Evolutionary conservation across 1,139 yeast genomes (phyloP).

Genomic region (Geotrichum klebahnii): DNA sequence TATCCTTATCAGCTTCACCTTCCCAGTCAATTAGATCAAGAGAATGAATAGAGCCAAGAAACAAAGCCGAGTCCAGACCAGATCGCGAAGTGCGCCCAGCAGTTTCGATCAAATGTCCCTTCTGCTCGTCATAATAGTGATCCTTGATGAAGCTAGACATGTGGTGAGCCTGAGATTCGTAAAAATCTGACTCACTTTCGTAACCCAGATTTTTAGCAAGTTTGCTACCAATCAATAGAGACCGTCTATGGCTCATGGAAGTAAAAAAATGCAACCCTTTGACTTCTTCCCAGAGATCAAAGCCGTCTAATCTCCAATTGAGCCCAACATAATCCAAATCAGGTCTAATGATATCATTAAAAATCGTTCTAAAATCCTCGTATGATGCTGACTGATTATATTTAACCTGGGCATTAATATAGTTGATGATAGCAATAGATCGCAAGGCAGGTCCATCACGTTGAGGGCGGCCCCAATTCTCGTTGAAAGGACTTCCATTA

Average conservation of each 20-base stretch:
- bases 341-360: slow-evolving; percentile 52
- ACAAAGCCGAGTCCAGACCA: slow-evolving; percentile 77
- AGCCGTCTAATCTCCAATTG: slow-evolving; percentile 67
- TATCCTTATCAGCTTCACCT: slow-evolving; percentile 35
- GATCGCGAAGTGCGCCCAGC: slow-evolving; percentile 52
- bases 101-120: slow-evolving; percentile 64
- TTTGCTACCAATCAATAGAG: slow-evolving; percentile 56
- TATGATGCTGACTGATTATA: slow-evolving; percentile 28
- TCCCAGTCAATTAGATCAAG: slow-evolving; percentile 54
- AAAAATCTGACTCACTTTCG: slow-evolving; percentile 35
- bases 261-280: slow-evolving; percentile 74
- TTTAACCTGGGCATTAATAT: slow-evolving; percentile 45
- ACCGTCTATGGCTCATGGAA: slow-evolving; percentile 64
- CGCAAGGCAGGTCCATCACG: slow-evolving; percentile 91
- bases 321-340: slow-evolving; percentile 63
- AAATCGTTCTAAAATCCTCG: slow-evolving; percentile 28
- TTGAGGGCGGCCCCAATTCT: slow-evolving; percentile 92
- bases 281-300: slow-evolving; percentile 94
- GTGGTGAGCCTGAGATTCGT: slow-evolving; percentile 31
- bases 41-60: slow-evolving; percentile 54
- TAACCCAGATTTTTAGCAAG: slow-evolving; percentile 45
- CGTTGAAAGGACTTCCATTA: slow-evolving; percentile 60
- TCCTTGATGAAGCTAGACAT: slow-evolving; percentile 42
- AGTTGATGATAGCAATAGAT: slow-evolving; percentile 59
- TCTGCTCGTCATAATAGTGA: slow-evolving; percentile 34